A percentile compares a stretch with the other conserved stretches of the same genome.
These are phyloP conservation scores for Calonectria honghensis DNA, from an alignment of 2,329 filamentous ascomycete genomes.

Conservation along the genomic window DNA sequence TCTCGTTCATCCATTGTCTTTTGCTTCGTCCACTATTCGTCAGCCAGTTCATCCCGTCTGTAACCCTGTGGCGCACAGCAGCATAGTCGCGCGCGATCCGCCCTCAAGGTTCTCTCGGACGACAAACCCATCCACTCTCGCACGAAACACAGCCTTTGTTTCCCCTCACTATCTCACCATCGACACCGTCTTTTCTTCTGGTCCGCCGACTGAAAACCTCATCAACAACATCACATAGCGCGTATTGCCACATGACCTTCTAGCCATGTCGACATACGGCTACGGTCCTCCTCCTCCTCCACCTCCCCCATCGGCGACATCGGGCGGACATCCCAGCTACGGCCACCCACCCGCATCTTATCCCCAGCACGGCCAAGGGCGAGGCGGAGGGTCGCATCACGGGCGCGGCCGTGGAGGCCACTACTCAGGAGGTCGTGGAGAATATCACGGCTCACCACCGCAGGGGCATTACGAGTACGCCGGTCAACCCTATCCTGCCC, in stretches of 20 bases:
- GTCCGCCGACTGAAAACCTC: neutral
- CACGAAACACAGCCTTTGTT: slow-evolving; percentile 14
- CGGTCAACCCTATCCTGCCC: slow-evolving; percentile 61
- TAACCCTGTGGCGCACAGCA: slow-evolving; percentile 36
- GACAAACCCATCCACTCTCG: slow-evolving; percentile 20
- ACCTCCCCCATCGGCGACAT: slow-evolving; percentile 60
- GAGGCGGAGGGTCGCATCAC: slow-evolving; percentile 62
- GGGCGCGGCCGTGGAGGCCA: slow-evolving; percentile 64
- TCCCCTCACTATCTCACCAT: slow-evolving; percentile 23
- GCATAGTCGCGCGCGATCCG: slow-evolving; percentile 23
- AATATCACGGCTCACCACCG: slow-evolving; percentile 63
- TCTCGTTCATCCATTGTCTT: slow-evolving; percentile 11
- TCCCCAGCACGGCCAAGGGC: slow-evolving; percentile 60
- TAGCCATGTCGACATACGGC: slow-evolving; percentile 69
- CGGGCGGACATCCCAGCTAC: slow-evolving; percentile 61
- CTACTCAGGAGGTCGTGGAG: slow-evolving; percentile 61
- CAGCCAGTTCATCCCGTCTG: slow-evolving; percentile 31
- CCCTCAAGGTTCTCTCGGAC: slow-evolving; percentile 36
- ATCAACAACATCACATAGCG: neutral
- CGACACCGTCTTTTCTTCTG: neutral
- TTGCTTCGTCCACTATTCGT: slow-evolving; percentile 18
- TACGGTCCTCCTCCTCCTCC: slow-evolving; percentile 73
- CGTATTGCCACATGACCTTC: slow-evolving; percentile 17
- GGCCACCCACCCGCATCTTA: slow-evolving; percentile 62
- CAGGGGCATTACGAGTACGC: slow-evolving; percentile 66